Evolutionary conservation across 805 yeast species (phyloP).

Genomic region (Wickerhamomyces bovis): DNA sequence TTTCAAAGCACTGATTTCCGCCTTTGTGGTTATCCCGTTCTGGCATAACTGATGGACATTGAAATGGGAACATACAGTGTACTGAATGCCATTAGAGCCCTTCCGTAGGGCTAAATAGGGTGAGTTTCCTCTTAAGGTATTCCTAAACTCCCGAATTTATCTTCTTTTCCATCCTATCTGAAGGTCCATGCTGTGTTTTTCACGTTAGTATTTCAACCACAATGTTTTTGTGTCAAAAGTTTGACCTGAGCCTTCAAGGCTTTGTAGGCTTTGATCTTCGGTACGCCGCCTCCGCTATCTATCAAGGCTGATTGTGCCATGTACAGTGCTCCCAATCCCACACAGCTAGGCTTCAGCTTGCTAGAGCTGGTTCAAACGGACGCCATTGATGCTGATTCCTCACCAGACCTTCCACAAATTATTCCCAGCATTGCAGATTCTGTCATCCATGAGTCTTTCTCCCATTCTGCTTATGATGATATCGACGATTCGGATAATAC

Average conservation of each 20-base stretch:
- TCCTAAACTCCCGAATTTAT: no score
- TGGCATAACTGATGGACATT: no score
- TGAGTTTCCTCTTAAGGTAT: no score
- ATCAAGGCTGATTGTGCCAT: not conserved
- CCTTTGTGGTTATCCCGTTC: not conserved
- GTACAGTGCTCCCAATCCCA: not conserved
- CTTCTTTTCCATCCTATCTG: no score
- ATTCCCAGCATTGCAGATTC: not conserved
- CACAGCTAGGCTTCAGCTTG: not conserved
- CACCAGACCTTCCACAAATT: not conserved
- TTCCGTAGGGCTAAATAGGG: no score
- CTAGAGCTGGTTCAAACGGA: not conserved
- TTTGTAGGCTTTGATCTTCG: not conserved
- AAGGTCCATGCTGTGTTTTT: no score
- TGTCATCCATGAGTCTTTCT: not conserved
- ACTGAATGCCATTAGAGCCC: no score
- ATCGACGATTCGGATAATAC: not conserved
- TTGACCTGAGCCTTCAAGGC: not conserved
- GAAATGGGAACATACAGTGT: not conserved
- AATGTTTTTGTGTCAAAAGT: not conserved
- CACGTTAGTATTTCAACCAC: not conserved
- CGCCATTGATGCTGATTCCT: not conserved
- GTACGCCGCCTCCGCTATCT: no score
- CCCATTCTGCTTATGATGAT: not conserved
- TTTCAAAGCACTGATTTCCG: no score